Conservation (phyloP, 2,329 filamentous ascomycete species). For the Microascus cirrosus region DNA sequence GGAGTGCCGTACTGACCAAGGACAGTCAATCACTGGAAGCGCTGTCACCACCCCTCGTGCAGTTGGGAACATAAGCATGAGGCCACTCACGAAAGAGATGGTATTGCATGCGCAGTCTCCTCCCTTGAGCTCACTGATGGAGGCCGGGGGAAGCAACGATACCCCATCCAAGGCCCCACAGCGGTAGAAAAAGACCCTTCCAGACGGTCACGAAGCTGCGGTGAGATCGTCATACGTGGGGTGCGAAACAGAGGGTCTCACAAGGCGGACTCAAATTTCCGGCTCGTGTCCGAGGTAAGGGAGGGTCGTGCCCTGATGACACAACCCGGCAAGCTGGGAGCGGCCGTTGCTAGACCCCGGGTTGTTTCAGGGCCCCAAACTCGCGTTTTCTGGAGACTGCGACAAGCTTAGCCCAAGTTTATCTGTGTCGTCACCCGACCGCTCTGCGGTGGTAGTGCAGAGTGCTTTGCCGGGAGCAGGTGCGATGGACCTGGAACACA, state of each 20-base stretch:
- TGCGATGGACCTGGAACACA: neutral
- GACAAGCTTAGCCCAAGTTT: too few species aligned
- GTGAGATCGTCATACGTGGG: neutral
- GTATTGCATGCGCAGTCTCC: neutral
- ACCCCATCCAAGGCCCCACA: neutral
- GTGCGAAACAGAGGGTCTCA: neutral
- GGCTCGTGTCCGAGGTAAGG: neutral
- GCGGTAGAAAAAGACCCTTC: neutral
- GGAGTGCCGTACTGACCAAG: too few species aligned
- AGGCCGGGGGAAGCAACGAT: neutral
- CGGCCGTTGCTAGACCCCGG: neutral
- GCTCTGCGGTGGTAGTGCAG: too few species aligned
- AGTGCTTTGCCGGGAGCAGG: neutral
- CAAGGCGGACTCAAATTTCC: neutral
- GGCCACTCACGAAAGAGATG: too few species aligned
- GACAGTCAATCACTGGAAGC: too few species aligned
- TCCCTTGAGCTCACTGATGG: neutral
- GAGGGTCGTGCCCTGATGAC: neutral
- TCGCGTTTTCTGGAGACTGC: neutral
- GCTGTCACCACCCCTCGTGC: too few species aligned
- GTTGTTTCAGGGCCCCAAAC: neutral
- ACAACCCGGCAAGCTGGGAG: neutral
- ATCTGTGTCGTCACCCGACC: too few species aligned
- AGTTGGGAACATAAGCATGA: too few species aligned
- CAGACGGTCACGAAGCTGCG: neutral